Evolutionary conservation across 2,329 filamentous ascomycete species (phyloP).

Genomic region (Corynespora cassiicola): DNA sequence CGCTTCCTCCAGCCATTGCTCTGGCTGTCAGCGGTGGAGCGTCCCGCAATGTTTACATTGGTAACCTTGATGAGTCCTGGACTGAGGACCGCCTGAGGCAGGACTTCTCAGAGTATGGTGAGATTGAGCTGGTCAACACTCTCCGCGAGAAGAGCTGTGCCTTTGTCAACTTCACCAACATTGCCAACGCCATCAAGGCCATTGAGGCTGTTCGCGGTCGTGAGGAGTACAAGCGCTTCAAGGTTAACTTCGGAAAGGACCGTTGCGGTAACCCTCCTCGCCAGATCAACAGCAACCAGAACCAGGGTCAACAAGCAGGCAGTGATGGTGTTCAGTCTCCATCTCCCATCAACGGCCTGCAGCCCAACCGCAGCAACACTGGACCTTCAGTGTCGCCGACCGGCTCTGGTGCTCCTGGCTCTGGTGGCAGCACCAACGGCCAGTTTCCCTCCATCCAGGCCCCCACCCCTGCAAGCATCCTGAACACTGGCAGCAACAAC

Average conservation of each 20-base stretch:
- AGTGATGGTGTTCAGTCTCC: conserved; percentile 64
- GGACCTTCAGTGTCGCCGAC: conserved; percentile 67
- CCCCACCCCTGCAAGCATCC: conserved; percentile 73
- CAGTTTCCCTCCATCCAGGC: conserved; percentile 66
- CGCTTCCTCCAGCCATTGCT: conserved; percentile 92
- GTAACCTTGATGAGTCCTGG: conserved; percentile 97
- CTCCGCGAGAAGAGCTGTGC: conserved; percentile 98
- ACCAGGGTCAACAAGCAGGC: conserved; percentile 70
- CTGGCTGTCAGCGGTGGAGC: conserved; percentile 95
- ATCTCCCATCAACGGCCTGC: conserved; percentile 64
- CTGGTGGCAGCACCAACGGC: conserved; percentile 61
- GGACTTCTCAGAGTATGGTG: conserved; percentile 96
- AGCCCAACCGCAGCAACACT: conserved; percentile 59
- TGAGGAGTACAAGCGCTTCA: conserved; percentile 97
- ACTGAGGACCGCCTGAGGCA: conserved; percentile 93
- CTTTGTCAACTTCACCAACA: conserved; percentile 99
- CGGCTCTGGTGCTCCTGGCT: conserved; percentile 63
- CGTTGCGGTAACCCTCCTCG: conserved; percentile 95
- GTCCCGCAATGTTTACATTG: conserved; percentile 98
- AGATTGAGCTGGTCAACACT: conserved; percentile 97
- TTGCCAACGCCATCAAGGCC: conserved; percentile 98
- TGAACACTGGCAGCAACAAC: conserved; percentile 82
- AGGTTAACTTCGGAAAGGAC: conserved; percentile 99
- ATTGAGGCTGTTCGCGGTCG: conserved; percentile 94
- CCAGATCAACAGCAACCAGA: conserved; percentile 71